Conservation (phyloP, 805 yeast species). For the Kuraishia borneana region DNA sequence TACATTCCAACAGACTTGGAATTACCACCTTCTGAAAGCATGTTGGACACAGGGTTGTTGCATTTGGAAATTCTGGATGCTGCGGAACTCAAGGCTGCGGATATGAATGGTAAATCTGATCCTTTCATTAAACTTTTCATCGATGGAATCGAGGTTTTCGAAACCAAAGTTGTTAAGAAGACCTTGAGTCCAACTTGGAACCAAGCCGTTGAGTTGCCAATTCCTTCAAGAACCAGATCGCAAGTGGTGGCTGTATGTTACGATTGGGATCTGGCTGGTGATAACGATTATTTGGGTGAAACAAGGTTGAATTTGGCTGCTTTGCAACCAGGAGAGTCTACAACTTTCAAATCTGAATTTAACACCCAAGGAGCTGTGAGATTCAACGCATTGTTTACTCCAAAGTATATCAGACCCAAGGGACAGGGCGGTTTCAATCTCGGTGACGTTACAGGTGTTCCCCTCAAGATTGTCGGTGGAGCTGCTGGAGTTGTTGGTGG, state of each 20-base stretch:
- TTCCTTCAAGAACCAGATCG: constrained; percentile 52
- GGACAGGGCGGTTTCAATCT: constrained; percentile 29
- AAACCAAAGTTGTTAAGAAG: constrained; percentile 52
- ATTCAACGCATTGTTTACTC: constrained; percentile 42
- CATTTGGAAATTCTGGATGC: constrained; percentile 48
- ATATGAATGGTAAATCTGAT: constrained; percentile 69
- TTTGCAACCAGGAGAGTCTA: constrained; percentile 29
- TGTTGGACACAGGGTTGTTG: constrained; percentile 57
- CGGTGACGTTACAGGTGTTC: constrained; percentile 28
- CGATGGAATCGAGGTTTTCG: constrained; percentile 43
- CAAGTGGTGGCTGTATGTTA: constrained; percentile 35
- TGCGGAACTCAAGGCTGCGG: constrained; percentile 42
- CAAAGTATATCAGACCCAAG: constrained; percentile 59
- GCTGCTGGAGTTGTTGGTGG: constrained; percentile 34
- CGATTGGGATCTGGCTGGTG: constrained; percentile 78
- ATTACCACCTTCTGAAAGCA: constrained; percentile 47
- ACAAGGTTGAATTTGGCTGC: constrained; percentile 36
- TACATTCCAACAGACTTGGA: constrained; percentile 47
- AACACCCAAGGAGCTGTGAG: constrained; percentile 58
- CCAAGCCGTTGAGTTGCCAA: constrained; percentile 46
- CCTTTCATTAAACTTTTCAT: constrained; percentile 47
- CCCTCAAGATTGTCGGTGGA: constrained; percentile 36
- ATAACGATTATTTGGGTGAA: constrained; percentile 48
- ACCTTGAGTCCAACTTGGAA: constrained; percentile 71
- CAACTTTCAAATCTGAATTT: constrained; percentile 35